Conservation (phyloP, 257 asterid species). For the Nicotiana sylvestris region DNA sequence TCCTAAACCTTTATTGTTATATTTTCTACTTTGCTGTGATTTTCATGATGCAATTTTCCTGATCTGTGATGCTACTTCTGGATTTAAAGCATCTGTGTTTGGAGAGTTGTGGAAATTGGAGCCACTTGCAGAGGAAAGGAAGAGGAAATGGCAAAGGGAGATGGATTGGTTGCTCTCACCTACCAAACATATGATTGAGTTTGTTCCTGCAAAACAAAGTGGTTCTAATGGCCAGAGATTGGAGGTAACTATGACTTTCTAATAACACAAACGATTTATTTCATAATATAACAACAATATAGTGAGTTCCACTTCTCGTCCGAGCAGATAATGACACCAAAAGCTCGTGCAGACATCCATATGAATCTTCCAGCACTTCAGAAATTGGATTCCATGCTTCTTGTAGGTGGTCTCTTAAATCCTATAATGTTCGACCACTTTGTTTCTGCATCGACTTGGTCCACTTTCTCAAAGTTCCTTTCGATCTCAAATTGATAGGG, state of each 20-base stretch:
- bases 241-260: constrained; percentile 49
- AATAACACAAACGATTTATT: not conserved
- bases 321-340: constrained; percentile 80
- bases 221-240: constrained; percentile 60
- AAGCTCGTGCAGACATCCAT: constrained; percentile 79
- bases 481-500: constrained; percentile 43
- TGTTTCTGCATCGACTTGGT: not conserved
- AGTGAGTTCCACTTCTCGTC: constrained; percentile 8
- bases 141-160: constrained; percentile 69
- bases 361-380: constrained; percentile 90
- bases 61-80: not conserved
- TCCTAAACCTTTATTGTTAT: not conserved
- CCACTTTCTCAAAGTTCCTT: not conserved
- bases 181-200: constrained; percentile 75
- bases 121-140: constrained; percentile 73
- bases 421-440: not conserved
- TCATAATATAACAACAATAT: not conserved
- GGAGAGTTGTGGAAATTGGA: constrained; percentile 99
- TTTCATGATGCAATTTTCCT: not conserved
- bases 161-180: constrained; percentile 97
- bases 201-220: constrained; percentile 78
- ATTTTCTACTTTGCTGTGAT: not conserved
- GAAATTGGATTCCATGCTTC: constrained; percentile 87
- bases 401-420: constrained; percentile 53
- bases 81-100: constrained; percentile 66